Evolutionary conservation across 208 protist genomes (phyloP).

Genomic region (Leishmania arabica): DNA sequence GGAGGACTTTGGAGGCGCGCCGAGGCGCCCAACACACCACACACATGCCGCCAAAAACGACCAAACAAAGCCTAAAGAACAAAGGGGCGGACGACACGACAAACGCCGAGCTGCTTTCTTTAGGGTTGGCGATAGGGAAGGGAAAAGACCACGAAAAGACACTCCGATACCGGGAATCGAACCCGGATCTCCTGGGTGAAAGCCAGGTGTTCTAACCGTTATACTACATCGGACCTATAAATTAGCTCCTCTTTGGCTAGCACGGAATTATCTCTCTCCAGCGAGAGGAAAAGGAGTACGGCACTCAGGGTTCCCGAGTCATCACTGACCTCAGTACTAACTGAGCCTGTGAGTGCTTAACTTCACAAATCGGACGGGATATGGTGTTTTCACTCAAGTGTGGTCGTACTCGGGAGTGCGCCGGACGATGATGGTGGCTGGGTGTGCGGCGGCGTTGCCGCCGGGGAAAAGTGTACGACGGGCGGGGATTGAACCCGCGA

Average conservation of each 20-base stretch:
- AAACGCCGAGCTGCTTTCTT: background rate
- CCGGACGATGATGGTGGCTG: too few species aligned
- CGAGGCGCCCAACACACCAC: too few species aligned
- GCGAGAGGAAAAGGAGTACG: background rate
- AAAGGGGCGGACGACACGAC: background rate
- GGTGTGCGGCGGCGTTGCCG: fast-evolving
- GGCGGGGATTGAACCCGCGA: conserved; percentile 93
- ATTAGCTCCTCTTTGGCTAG: too few species aligned
- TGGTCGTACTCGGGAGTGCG: conserved; percentile 33
- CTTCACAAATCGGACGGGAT: conserved; percentile 50
- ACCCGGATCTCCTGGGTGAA: conserved; percentile 77
- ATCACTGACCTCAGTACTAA: conserved; percentile 32
- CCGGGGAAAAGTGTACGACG: conserved; percentile 59
- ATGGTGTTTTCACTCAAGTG: conserved; percentile 46
- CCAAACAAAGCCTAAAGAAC: too few species aligned
- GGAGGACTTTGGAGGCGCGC: too few species aligned
- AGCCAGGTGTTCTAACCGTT: conserved; percentile 81
- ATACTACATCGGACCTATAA: conserved; percentile 58
- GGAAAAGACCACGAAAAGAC: too few species aligned
- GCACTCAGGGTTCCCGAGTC: conserved; percentile 15
- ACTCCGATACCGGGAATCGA: conserved; percentile 73
- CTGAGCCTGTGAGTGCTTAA: conserved; percentile 42
- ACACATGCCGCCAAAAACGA: too few species aligned
- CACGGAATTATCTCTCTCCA: too few species aligned
- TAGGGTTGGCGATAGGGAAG: too few species aligned